Conservation (phyloP, 1,139 yeast genomes). For the Yamadazyma triangularis region DNA sequence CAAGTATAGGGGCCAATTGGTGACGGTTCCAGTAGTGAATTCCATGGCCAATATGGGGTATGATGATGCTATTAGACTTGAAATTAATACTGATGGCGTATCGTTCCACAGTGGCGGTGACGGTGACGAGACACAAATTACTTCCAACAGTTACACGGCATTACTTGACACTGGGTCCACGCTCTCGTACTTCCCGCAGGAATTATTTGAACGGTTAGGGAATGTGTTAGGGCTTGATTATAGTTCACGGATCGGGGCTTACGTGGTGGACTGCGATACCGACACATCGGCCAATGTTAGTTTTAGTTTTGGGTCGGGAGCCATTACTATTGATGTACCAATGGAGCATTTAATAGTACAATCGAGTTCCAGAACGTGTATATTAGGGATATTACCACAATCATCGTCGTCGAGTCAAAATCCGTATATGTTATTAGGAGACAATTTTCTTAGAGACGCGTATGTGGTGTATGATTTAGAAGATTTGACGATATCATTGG, state of each 20-base stretch:
- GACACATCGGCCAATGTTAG: constrained; percentile 15
- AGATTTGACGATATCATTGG: constrained; percentile 58
- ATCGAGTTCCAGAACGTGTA: constrained; percentile 16
- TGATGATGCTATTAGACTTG: constrained; percentile 21
- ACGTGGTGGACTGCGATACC: constrained; percentile 19
- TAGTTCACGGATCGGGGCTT: constrained; percentile 17
- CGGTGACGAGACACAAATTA: constrained; percentile 10
- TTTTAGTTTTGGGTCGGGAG: constrained; percentile 34
- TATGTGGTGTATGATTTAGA: constrained; percentile 79
- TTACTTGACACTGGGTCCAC: constrained; percentile 43
- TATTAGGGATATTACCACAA: constrained; percentile 28
- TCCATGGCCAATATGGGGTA: constrained; percentile 14
- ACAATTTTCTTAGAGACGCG: constrained; percentile 66
- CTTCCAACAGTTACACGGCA: constrained; percentile 21
- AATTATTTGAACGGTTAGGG: constrained; percentile 24
- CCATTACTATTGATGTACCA: constrained; percentile 35
- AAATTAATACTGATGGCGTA: constrained; percentile 21
- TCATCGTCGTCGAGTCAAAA: constrained; percentile 4
- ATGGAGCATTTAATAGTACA: constrained; percentile 21
- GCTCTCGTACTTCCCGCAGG: constrained; percentile 29
- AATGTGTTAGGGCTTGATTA: constrained; percentile 23
- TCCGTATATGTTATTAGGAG: constrained; percentile 51
- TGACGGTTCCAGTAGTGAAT: constrained; percentile 27
- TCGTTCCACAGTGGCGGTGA: constrained; percentile 9
- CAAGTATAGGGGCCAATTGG: constrained; percentile 44